Evolutionary conservation across 2,329 filamentous ascomycete genomes (phyloP).

Genomic region (Hortaea sp.): DNA sequence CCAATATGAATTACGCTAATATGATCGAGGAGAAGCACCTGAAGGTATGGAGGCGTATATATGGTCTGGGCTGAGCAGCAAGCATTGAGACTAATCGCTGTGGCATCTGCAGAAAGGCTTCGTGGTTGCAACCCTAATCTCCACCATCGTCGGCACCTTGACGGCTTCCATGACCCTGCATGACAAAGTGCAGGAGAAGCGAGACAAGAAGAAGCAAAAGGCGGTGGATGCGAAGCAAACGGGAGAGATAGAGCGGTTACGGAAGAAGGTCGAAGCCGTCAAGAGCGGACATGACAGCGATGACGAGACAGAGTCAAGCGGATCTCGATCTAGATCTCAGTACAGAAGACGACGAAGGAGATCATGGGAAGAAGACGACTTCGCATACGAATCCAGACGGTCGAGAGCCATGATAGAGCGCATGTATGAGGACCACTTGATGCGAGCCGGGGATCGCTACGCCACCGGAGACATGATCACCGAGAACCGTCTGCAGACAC

Average conservation of each 20-base stretch:
- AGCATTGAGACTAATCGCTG: no score
- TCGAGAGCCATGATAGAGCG: conserved; percentile 13
- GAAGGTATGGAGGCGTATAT: neutral
- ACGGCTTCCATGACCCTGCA: conserved; percentile 34
- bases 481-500: conserved; percentile 33
- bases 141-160: conserved; percentile 36
- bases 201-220: conserved; percentile 26
- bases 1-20: conserved; percentile 1
- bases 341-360: conserved; percentile 8
- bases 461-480: conserved; percentile 32
- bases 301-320: conserved; percentile 6
- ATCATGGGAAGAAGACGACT: conserved; percentile 8
- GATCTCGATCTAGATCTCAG: conserved; percentile 12
- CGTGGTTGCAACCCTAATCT: conserved; percentile 35
- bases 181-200: conserved; percentile 27
- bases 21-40: conserved; percentile 4
- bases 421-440: conserved; percentile 11
- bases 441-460: conserved; percentile 26
- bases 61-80: no score
- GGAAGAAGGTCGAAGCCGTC: conserved; percentile 19
- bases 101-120: conserved; percentile 22
- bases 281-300: conserved; percentile 7
- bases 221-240: conserved; percentile 14
- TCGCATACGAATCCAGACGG: conserved; percentile 1
- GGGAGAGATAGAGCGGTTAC: conserved; percentile 13